Conservation (phyloP, 768 basidiomycete species). For the Infundibulicybe gibba region DNA sequence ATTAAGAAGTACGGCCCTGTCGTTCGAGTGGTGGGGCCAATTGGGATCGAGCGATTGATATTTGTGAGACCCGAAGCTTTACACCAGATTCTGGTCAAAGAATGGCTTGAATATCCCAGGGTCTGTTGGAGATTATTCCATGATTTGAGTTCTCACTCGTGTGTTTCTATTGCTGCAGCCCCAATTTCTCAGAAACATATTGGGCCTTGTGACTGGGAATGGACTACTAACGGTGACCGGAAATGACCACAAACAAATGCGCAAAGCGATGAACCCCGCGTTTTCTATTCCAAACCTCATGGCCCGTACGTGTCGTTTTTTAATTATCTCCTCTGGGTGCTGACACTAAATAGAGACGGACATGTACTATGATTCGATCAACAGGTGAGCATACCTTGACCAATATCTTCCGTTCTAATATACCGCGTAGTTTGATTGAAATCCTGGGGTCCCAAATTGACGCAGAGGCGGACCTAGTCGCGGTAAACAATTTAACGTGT, state of each 20-base stretch:
- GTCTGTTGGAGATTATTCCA: constrained; percentile 15
- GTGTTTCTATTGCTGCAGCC: constrained; percentile 24
- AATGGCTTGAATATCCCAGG: constrained; percentile 45
- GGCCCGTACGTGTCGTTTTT: constrained; percentile 22
- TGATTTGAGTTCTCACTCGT: background rate
- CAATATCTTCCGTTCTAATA: constrained; percentile 1
- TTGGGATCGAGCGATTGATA: constrained; percentile 43
- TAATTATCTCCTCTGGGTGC: background rate
- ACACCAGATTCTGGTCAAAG: constrained; percentile 37
- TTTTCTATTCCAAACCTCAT: constrained; percentile 42
- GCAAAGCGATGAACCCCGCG: constrained; percentile 48
- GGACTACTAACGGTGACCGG: constrained; percentile 47
- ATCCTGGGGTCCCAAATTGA: constrained; percentile 29
- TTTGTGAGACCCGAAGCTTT: constrained; percentile 41
- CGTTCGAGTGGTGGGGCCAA: constrained; percentile 40
- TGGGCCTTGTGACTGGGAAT: constrained; percentile 40
- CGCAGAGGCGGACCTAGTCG: constrained; percentile 11
- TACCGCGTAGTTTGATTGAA: constrained; percentile 27
- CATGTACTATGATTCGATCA: constrained; percentile 45
- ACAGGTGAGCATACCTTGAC: constrained; percentile 24
- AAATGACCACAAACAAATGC: constrained; percentile 45
- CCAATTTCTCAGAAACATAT: constrained; percentile 33
- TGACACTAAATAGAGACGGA: constrained; percentile 26
- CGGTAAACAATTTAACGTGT: constrained; percentile 30
- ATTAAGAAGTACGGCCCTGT: constrained; percentile 40